Percentiles rank a stretch among this genome's conserved stretches.
Conservation (phyloP, 2,329 filamentous ascomycete species). For the Blastomyces parvus region DNA sequence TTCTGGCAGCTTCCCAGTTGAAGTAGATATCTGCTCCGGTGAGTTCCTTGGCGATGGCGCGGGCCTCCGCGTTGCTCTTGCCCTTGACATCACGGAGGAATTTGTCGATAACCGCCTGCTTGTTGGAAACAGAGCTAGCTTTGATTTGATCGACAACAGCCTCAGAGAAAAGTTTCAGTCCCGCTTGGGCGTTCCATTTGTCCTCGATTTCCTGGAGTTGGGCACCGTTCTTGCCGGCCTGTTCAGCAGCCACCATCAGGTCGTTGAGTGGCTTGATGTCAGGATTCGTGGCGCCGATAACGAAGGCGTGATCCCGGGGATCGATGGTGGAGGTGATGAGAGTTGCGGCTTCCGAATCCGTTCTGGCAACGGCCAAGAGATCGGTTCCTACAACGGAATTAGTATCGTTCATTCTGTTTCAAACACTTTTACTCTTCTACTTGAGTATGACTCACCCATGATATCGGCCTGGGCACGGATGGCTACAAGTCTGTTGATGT, state of each 20-base stretch:
- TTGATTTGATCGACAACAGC: conserved; percentile 78
- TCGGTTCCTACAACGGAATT: conserved; percentile 52
- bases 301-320: conserved; percentile 87
- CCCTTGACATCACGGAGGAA: conserved; percentile 63
- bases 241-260: conserved; percentile 80
- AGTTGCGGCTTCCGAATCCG: conserved; percentile 94
- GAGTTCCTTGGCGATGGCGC: conserved; percentile 65
- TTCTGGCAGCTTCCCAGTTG: conserved; percentile 90
- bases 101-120: conserved; percentile 54
- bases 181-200: conserved; percentile 67
- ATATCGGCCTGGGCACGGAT: conserved; percentile 97
- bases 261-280: conserved; percentile 75
- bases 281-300: conserved; percentile 81
- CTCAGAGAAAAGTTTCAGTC: conserved; percentile 81
- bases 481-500: conserved; percentile 94
- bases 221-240: conserved; percentile 65
- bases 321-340: conserved; percentile 96
- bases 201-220: conserved; percentile 89
- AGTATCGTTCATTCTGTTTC: conserved; percentile 1
- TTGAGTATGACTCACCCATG: conserved; percentile 56
- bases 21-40: conserved; percentile 78
- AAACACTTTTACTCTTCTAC: not conserved
- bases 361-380: conserved; percentile 82
- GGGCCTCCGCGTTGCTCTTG: conserved; percentile 75
- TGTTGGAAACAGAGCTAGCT: conserved; percentile 53